These are phyloP conservation scores for Blechomonas ayalai DNA, from an alignment of 208 protist species.

Conservation along the genomic window DNA sequence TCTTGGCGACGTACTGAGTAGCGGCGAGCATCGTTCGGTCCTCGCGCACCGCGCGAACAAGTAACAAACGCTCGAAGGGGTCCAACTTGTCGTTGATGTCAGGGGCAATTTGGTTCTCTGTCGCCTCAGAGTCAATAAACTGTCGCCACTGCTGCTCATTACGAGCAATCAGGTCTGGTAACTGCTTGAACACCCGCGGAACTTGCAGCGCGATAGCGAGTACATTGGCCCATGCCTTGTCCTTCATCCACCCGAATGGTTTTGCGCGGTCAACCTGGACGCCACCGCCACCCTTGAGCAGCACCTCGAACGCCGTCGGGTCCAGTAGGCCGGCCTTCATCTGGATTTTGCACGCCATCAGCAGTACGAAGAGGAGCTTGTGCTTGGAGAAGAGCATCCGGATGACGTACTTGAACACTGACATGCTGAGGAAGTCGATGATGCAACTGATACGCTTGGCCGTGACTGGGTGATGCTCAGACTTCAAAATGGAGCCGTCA, in stretches of 20 bases:
- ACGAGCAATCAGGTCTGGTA: slow-evolving; percentile 91
- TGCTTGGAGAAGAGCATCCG: slow-evolving; percentile 97
- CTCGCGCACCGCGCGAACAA: slow-evolving; percentile 92
- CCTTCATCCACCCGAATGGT: slow-evolving; percentile 93
- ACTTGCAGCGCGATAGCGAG: slow-evolving; percentile 84
- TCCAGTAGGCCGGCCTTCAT: slow-evolving; percentile 82
- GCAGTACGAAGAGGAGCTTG: slow-evolving; percentile 95
- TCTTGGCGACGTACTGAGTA: slow-evolving; percentile 86
- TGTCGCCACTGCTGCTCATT: slow-evolving; percentile 92
- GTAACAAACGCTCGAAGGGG: slow-evolving; percentile 91
- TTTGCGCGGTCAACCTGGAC: slow-evolving; percentile 90
- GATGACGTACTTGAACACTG: slow-evolving; percentile 93
- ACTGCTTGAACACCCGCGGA: slow-evolving; percentile 89
- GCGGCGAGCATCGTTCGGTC: slow-evolving; percentile 95
- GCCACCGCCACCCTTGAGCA: slow-evolving; percentile 94
- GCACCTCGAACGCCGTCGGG: slow-evolving; percentile 78
- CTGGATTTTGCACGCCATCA: slow-evolving; percentile 96
- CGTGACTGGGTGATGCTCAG: slow-evolving; percentile 86
- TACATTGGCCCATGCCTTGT: slow-evolving; percentile 95
- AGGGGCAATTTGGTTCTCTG: slow-evolving; percentile 86
- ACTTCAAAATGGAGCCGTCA: slow-evolving; percentile 89
- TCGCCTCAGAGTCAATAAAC: slow-evolving; percentile 93
- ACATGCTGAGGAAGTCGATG: slow-evolving; percentile 93
- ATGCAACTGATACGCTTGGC: slow-evolving; percentile 94
- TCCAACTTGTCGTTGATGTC: slow-evolving; percentile 92